These are phyloP conservation scores for Cladorrhinum samala DNA, from an alignment of 495 filamentous ascomycete genomes.

Conservation along the genomic window DNA sequence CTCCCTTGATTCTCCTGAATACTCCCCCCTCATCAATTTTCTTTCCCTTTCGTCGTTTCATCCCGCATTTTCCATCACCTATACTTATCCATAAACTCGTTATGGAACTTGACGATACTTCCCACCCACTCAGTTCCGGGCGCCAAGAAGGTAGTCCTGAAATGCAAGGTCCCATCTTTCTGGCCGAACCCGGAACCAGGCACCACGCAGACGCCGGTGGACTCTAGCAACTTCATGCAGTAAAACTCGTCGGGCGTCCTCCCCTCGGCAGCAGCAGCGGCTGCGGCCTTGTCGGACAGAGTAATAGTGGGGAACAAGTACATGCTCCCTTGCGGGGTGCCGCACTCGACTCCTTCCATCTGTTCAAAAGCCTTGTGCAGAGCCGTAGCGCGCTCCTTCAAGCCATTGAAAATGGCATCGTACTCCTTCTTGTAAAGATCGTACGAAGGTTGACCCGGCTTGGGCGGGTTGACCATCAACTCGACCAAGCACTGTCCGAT, in stretches of 20 bases:
- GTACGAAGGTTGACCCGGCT: constrained; percentile 70
- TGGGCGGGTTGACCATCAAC: constrained; percentile 92
- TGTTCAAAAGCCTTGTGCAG: constrained; percentile 82
- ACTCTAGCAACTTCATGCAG: constrained; percentile 80
- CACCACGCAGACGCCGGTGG: constrained; percentile 92
- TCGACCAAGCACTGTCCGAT: constrained; percentile 94
- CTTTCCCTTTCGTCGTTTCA: neutral
- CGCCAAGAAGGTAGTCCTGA: constrained; percentile 93
- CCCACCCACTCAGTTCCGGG: constrained; percentile 94
- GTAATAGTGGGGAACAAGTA: constrained; percentile 96
- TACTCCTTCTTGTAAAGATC: constrained; percentile 80
- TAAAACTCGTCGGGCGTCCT: constrained; percentile 88
- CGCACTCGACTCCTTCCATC: constrained; percentile 94
- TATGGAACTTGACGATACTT: constrained; percentile 81
- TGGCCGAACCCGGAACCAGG: constrained; percentile 92
- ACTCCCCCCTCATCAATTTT: neutral
- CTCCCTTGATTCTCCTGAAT: neutral
- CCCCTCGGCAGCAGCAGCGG: constrained; percentile 65
- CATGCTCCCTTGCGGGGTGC: constrained; percentile 85
- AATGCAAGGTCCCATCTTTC: constrained; percentile 84
- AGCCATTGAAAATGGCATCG: constrained; percentile 65
- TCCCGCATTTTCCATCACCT: no score
- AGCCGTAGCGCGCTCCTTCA: constrained; percentile 72
- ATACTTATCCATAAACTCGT: constrained; percentile 87
- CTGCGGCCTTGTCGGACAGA: constrained; percentile 65